Percentiles rank a stretch among this genome's conserved stretches.
Conservation (phyloP, 441 rosid genomes). For the Manihot esculenta region DNA sequence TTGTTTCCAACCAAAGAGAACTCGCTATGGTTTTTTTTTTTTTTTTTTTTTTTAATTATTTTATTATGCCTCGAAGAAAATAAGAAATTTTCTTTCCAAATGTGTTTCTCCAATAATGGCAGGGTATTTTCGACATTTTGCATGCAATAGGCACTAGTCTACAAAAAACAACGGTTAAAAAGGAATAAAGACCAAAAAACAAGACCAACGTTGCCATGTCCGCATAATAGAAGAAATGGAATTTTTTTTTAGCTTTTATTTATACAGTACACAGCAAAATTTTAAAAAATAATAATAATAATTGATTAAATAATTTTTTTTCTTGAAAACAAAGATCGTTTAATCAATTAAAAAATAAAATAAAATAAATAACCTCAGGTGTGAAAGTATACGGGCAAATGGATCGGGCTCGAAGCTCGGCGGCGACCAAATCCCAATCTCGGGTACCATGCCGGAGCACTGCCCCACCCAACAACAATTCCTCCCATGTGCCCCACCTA, state of each 20-base stretch:
- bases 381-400: slow-evolving; percentile 50
- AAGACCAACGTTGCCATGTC: slow-evolving; percentile 13
- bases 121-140: slow-evolving; percentile 7
- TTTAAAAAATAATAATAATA: not conserved
- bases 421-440: slow-evolving; percentile 69
- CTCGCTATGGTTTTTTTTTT: not conserved
- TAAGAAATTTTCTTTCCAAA: not conserved
- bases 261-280: too few species aligned
- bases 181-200: not conserved
- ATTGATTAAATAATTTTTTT: not conserved
- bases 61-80: not conserved
- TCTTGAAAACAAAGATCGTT: not conserved
- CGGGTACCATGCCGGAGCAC: slow-evolving; percentile 82
- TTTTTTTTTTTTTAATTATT: not conserved
- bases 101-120: not conserved
- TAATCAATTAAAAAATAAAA: not conserved
- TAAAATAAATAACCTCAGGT: slow-evolving; percentile 55
- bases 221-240: not conserved
- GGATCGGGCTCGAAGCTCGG: slow-evolving; percentile 74
- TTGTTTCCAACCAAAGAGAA: not conserved
- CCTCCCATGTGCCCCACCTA: slow-evolving; percentile 94
- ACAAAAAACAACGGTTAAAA: not conserved
- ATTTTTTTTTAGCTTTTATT: not conserved
- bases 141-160: not conserved
- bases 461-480: slow-evolving; percentile 84